phyloP scores from a whole-genome alignment of 352 stramenopile species.

The Sclerospora graminicola region DNA sequence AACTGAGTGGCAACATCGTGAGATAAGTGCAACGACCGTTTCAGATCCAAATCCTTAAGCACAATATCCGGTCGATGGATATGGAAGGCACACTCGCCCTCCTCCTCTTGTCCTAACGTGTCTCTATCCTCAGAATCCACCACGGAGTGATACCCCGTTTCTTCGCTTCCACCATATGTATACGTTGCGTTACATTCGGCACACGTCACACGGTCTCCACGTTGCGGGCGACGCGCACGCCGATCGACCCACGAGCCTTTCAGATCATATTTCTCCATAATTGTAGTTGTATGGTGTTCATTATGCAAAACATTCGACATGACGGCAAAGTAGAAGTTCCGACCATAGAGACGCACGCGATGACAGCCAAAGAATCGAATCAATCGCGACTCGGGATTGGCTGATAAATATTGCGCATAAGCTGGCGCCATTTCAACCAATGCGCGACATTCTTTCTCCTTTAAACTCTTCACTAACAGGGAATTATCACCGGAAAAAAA shows the following conservation, averaged over 20 bases:
- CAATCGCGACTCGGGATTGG: conserved; percentile 51
- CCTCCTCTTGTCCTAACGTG: conserved; percentile 4
- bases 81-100: conserved; percentile 22
- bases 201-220: conserved; percentile 48
- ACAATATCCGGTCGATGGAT: conserved; percentile 57
- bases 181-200: conserved; percentile 56
- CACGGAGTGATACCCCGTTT: conserved; percentile 10
- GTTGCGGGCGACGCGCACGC: conserved; percentile 32
- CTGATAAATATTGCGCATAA: conserved; percentile 56
- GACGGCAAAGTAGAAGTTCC: conserved; percentile 75
- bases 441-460: conserved; percentile 57
- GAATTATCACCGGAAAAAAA: conserved; percentile 72
- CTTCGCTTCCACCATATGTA: conserved; percentile 25
- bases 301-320: conserved; percentile 75
- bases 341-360: conserved; percentile 63
- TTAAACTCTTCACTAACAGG: conserved; percentile 75
- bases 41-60: conserved; percentile 61
- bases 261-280: conserved; percentile 66
- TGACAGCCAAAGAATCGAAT: conserved; percentile 85
- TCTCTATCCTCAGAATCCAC: conserved; percentile 2
- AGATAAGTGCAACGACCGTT: conserved; percentile 31
- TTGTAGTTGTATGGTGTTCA: conserved; percentile 39
- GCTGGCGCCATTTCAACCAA: conserved; percentile 61
- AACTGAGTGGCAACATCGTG: conserved; percentile 21
- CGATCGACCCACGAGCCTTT: conserved; percentile 71